Evolutionary conservation across 768 basidiomycete genomes (phyloP), one percentile per base, ranked within the genome.

Genomic region (Suillus americanus): DNA sequence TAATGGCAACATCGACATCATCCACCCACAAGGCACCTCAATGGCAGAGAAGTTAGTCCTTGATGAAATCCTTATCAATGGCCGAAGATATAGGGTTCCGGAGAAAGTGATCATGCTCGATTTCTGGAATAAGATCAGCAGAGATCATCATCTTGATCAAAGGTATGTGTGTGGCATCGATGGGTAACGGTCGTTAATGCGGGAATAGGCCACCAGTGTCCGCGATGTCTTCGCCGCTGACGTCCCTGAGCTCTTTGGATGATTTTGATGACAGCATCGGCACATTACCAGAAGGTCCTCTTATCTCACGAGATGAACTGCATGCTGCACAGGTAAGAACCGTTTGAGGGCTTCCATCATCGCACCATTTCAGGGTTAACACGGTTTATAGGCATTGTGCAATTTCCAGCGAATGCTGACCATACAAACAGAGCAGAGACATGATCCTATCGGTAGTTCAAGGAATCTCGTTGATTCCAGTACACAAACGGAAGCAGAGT

Each of bases 41-140:
- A 73, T 81, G 48, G 69, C 79, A 10, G 76, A 77, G 45, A 88
- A 82, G 67, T 80, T 90, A 53, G 74, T 83, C 40, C 86, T 90
- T 18, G 94, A 95, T 68, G 94, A 96, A 70, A 88, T 95, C 28
- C 78, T 92, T 60, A 94, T 94, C 70, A 94, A 94, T 70, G 92
- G 92, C 38, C 89, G 93, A 67, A 87, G 92, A 51, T 99, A 97
- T 78, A 83, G 95, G 71, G 89, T 99, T 28, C 97, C 97, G 3
- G 97, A 99, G 74, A 86, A 88, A 64, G 84, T 95, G 57, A 91
- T 99, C 68, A 84, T 92, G 54, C 84, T 99, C 56, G 97, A 99
- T 75, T 99, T 99, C 72, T 99, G 97, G 96, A 89, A 87, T 63
- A 95, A 91, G 75, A 81, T 92, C 64, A 84, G 78, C 68, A 76